phyloP scores from a whole-genome alignment of 441 rosid genomes.

The Corymbia calophylla region DNA sequence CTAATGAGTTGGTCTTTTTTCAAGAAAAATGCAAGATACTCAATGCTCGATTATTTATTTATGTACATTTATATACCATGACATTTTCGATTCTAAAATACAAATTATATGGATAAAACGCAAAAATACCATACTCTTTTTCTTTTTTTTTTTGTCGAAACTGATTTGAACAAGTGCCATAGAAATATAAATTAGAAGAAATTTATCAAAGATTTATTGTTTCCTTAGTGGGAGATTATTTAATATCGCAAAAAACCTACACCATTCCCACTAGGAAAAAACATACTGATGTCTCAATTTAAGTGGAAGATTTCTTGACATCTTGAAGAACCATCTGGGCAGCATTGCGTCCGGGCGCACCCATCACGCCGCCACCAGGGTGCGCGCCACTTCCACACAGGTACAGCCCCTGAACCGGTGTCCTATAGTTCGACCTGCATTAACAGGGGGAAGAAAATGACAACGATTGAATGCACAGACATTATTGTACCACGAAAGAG shows the following conservation, averaged over 20 bases:
- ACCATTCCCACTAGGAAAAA: neutral
- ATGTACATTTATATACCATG: neutral
- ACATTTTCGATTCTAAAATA: neutral
- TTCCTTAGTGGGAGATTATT: neutral
- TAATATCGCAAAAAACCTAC: neutral
- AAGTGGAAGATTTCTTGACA: conserved; percentile 11
- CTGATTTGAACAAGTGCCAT: neutral
- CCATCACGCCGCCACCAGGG: conserved; percentile 98
- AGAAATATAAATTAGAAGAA: neutral
- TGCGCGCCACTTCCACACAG: conserved; percentile 87
- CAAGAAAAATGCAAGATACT: neutral
- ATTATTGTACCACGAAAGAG: neutral
- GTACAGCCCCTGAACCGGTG: conserved; percentile 71
- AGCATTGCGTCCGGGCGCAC: conserved; percentile 86
- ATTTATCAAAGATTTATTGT: neutral
- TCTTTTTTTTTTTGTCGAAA: neutral
- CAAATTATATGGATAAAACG: neutral
- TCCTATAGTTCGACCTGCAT: conserved; percentile 67
- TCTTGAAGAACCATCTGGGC: conserved; percentile 68
- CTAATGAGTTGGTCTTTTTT: neutral
- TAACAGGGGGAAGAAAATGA: neutral
- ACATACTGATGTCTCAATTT: neutral
- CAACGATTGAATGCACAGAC: neutral
- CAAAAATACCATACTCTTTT: neutral
- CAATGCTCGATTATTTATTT: neutral